These are phyloP conservation scores for Onygenales sp. DNA, from an alignment of 2,329 filamentous ascomycete genomes.

Conservation along the genomic window DNA sequence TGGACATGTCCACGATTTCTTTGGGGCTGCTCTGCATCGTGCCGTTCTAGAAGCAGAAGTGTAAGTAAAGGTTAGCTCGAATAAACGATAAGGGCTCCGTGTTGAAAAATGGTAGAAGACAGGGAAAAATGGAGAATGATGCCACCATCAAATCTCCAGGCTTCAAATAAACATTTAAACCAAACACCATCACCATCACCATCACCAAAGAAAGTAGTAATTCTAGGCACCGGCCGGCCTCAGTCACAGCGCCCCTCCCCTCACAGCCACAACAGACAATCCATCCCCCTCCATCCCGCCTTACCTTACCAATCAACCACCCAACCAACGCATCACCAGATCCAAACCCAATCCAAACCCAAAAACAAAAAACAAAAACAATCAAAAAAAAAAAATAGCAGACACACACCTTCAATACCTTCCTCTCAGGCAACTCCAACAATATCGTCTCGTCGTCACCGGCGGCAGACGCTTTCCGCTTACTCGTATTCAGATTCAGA, in stretches of 20 bases:
- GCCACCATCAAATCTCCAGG: no score
- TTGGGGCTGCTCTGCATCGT: slow-evolving; percentile 55
- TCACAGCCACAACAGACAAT: neutral
- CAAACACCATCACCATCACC: no score
- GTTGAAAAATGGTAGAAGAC: no score
- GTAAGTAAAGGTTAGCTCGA: no score
- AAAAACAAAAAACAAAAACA: neutral
- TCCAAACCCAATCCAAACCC: neutral
- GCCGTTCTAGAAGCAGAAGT: slow-evolving; percentile 31
- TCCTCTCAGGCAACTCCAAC: slow-evolving; percentile 36
- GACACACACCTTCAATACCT: slow-evolving; percentile 41
- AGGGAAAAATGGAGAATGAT: no score
- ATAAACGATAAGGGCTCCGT: no score
- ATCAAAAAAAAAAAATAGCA: neutral
- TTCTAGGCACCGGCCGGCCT: no score
- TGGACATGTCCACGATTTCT: slow-evolving; percentile 50
- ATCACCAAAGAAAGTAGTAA: no score
- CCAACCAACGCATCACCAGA: neutral
- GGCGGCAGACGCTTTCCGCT: slow-evolving; percentile 16
- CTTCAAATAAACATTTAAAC: no score
- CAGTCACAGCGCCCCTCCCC: no score
- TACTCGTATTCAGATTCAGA: neutral
- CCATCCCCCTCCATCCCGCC: neutral
- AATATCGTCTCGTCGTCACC: slow-evolving; percentile 17
- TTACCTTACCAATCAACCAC: no score